Evolutionary conservation across 306 rosid genomes (phyloP), one percentile per base, ranked within the genome.

Genomic region (Ochetophila trinervis): DNA sequence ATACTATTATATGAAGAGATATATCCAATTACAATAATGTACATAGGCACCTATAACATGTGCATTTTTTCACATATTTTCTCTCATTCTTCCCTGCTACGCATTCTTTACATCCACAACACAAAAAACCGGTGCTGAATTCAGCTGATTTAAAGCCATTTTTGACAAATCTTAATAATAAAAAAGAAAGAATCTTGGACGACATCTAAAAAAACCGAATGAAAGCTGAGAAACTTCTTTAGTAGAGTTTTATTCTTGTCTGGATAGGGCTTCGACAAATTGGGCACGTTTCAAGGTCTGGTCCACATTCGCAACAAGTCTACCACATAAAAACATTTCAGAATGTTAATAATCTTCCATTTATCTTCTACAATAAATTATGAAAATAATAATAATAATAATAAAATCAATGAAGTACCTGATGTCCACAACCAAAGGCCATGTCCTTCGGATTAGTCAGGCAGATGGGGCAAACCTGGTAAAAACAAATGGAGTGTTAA

Each of bases 361-460:
- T 24, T 16, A 48, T 45, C 16, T 57, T 49, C 66, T 32, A 6
- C 3, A 55, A 20, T 64, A 54, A 17, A 59, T 15, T 40, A 16
- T 24, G 50, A 68, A 35, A 66, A 1, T n/a, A 32, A 50, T 10
- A 12, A 53, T 36, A 67, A 53, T 23, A 40, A 78, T 27, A 60
- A 65, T 55, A 50, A 48, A 53, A 60, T 8, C 1, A 21, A 53
- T 51, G 24, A 49, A 42, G 63, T 83, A 90, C 99, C 97, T 81
- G 99, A 78, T 93, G 99, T 54, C 99, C 99, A 59, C 99, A 93
- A 50, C 96, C 97, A 54, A 89, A 93, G 73, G 97, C 99, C 91
- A 93, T 83, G 91, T 93, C 88, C 80, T 87, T 93, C 5, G 88
- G 13, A 71, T 93, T 79, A 35, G 22, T 83, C 35, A 93, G 71